Base-by-base conservation (phyloP, 1,139 yeast genomes). In the Dujonia santamariae region DNA sequence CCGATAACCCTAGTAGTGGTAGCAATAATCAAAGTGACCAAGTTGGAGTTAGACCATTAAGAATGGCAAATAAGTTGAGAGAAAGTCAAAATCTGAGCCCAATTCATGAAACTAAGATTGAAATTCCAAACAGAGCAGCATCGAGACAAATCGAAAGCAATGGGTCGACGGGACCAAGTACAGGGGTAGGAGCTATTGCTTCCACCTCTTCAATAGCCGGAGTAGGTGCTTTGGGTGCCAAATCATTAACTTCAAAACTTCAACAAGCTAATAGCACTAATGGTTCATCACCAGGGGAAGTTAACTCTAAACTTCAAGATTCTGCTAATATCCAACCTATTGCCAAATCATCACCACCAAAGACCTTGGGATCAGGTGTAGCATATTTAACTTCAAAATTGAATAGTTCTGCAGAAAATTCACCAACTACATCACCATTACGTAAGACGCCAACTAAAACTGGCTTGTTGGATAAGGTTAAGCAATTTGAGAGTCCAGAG, bases 11-110 rank as follows among this genome's bases (percentile, higher is more conserved):
- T 13, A 40, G 47, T 32, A 33, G 23, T 9, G 27, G 31, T 16
- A 36, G 28, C 8, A 34, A 33, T n/a, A 14, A 33, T 7, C 31
- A 36, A 8, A 23, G 24, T 18, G 21, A 20, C 26, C 58, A 58
- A 23, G 56, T 72, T 7, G 72, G 68, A 6, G 82, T 73, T 2
- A 67, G 81, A 48, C 84, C 84, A 0, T 61, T 79, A 46, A 71
- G 74, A 51, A 79, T 78, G 67, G 71, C 81, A 1, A 73, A 69
- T 47, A 72, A 68, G 45, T 48, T 62, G 35, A 58, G 54, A 15
- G 35, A 31, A 11, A 19, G 21, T 6, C 33, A 28, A 12, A 29
- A 28, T 15, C 27, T 17, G 26, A 33, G 25, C 15, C 30, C 34
- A 25, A 20, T 13, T 15, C 9, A 19, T 24, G 34, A 31, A 5